Evolutionary conservation across 1,284 basidiomycete species (phyloP), one percentile per base, ranked within the genome.

Genomic region (Cyathus olla): DNA sequence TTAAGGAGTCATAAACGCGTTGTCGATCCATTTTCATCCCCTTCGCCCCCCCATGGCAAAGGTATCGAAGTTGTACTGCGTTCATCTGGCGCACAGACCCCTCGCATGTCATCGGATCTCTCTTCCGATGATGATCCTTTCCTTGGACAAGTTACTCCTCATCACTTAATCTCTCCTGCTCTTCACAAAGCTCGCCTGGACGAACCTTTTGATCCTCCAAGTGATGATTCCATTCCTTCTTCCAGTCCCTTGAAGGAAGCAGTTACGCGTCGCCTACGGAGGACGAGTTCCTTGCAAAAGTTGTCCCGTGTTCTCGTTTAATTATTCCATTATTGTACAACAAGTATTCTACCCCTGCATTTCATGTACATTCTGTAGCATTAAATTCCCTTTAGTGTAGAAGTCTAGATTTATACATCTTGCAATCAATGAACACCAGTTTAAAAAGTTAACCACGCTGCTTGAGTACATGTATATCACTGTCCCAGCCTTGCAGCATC

Each of bases 91-190:
- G 27, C 61, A 52, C 53, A 48, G 13, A 26, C 49, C 15, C 27
- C 24, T 29, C 17, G 11, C 4, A 67, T 64, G 17, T 66, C 71
- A 27, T 62, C 74, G 13, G 53, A 70, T 21, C 64, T 69, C 10
- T 84, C 83, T 3, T 91, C 89, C 2, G 90, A 92, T 64, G 89
- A 92, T 60, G 86, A 89, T 61, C 84, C 83, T 1, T 81, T 82
- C 64, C 61, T 87, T 26, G 89, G 89, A 1, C 87, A 90, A 72
- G 87, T 90, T n/a, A 91, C 89, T 0, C 90, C 90, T 24, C 84
- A 85, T 61, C 88, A 88, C 65, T 72, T 92, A 27, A 84, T 87
- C 44, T 92, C 90, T 9, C 90, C 90, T 8, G 81, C 60, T 15
- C 24, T 64, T n/a, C 51, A 53, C 17, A 55, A 51, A 31, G 10